Conservation (phyloP, 1,139 yeast genomes). For the Pichia sp. region DNA sequence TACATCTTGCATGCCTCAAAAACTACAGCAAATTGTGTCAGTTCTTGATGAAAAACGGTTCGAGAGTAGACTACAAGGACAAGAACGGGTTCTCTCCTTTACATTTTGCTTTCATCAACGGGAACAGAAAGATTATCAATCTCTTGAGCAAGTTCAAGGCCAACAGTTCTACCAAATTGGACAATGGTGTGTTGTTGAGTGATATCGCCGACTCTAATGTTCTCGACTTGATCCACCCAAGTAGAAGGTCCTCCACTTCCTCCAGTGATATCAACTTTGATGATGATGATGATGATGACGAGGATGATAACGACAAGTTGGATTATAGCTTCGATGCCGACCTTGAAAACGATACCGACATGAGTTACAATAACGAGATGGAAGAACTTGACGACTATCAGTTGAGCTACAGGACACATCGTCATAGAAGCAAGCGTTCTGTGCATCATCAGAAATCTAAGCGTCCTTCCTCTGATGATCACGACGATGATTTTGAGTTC, state of each 20-base stretch:
- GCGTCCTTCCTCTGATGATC: slow-evolving; percentile 15
- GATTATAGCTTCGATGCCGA: slow-evolving; percentile 17
- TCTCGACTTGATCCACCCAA: slow-evolving; percentile 46
- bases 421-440: slow-evolving; percentile 1
- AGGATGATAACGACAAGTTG: slow-evolving; percentile 21
- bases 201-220: slow-evolving; percentile 65
- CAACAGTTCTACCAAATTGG: slow-evolving; percentile 52
- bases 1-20: slow-evolving; percentile 77
- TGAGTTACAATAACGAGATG: slow-evolving; percentile 2
- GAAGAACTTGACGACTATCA: slow-evolving; percentile 8
- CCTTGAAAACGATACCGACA: slow-evolving; percentile 16
- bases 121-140: slow-evolving; percentile 59
- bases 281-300: slow-evolving; percentile 21
- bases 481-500: slow-evolving; percentile 28
- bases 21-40: slow-evolving; percentile 62
- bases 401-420: slow-evolving; percentile 10
- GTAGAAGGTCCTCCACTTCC: slow-evolving; percentile 30
- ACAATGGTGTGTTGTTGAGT: slow-evolving; percentile 48
- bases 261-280: slow-evolving; percentile 12
- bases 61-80: slow-evolving; percentile 71
- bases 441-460: background rate
- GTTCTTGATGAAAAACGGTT: slow-evolving; percentile 72
- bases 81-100: slow-evolving; percentile 80
- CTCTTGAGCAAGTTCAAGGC: slow-evolving; percentile 62
- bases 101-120: slow-evolving; percentile 77